A percentile compares a stretch with the other conserved stretches of the same genome.
These are phyloP conservation scores for Pseudohalonectria lignicola DNA, from an alignment of 2,329 filamentous ascomycete genomes.

Conservation along the genomic window DNA sequence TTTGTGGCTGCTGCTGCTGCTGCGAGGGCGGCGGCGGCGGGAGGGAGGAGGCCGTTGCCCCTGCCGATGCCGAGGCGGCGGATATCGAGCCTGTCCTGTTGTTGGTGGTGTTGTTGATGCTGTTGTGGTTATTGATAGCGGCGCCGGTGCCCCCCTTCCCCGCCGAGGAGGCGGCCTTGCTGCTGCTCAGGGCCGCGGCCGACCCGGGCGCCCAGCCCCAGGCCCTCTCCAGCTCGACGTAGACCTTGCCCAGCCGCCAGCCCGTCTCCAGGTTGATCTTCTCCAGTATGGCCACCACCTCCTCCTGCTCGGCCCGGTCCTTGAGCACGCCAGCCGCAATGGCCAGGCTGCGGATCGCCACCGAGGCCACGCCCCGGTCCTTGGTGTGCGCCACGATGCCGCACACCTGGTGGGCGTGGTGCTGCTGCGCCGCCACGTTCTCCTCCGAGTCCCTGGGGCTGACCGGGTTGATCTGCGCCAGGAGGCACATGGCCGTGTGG, in stretches of 20 bases:
- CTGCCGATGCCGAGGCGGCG: no score
- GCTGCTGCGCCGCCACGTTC: constrained; percentile 58
- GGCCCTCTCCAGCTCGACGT: constrained; percentile 58
- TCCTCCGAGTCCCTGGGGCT: constrained; percentile 49
- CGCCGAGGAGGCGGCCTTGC: no score
- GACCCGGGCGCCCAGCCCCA: constrained; percentile 60
- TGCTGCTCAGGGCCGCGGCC: constrained; percentile 2
- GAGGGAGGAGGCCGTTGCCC: no score
- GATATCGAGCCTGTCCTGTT: no score
- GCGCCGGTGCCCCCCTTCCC: no score
- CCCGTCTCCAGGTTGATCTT: constrained; percentile 66
- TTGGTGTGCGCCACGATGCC: constrained; percentile 81
- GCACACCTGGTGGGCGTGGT: constrained; percentile 76
- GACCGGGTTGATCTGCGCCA: constrained; percentile 70
- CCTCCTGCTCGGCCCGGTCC: constrained; percentile 61
- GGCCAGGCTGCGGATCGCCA: constrained; percentile 68
- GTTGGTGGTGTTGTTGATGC: no score
- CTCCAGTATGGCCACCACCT: constrained; percentile 67
- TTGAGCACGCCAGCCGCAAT: constrained; percentile 67
- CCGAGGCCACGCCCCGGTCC: constrained; percentile 66
- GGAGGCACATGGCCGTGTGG: constrained; percentile 72
- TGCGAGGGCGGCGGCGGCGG: background rate
- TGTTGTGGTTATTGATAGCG: constrained; percentile 2
- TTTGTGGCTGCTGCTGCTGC: constrained; percentile 3
- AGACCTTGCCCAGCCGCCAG: constrained; percentile 65